Evolutionary conservation across 106 monocot genomes (phyloP), one percentile per base, ranked within the genome.

Genomic region (Hemerocallis citrina): DNA sequence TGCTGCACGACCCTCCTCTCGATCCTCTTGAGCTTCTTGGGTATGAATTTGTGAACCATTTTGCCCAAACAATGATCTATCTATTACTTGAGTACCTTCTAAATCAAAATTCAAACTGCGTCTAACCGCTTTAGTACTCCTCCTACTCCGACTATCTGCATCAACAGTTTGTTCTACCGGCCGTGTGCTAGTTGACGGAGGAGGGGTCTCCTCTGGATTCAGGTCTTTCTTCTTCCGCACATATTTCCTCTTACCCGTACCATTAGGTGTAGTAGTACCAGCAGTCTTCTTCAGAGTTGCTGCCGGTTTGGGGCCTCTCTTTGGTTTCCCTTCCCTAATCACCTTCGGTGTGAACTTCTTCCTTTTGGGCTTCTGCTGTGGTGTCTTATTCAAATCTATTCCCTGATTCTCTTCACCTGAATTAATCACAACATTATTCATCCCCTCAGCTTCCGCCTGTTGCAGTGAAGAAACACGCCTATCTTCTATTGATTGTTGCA

Each of bases 301-400:
- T 11, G 34, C 5, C 4, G 22, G 52, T 44, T 68, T 89, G 6
- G 74, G 78, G 35, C 79, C 64, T 57, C 69, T 80, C 7, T 67
- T 20, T 10, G 73, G 49, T 66, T 90, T 86, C 48, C 65, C 85
- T 75, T 89, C 83, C 60, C 19, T 39, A 23, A 87, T 62, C 54
- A 96, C 95, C 81, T 96, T 96, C 1, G 95, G 95, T 55, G 77
- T 73, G 47, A 79, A 74, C 30, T 75, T 90, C 56, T 73, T 96
- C 61, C 77, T 78, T 36, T 52, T 75, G 0, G 81, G 61, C 47
- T 81, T 90, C n/a, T 70, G 75, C 7, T 45, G 55, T 13, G 80
- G 79, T 25, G 76, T 96, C 27, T 59, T 80, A 25, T 68, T 84
- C 40, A 78, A 40, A 35, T 85, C 81, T 36, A 77, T 75, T 6